Percentiles rank a stretch among this genome's conserved stretches.
These are phyloP conservation scores for Hypoxylon trugodes DNA, from an alignment of 495 filamentous ascomycete species.

Conservation along the genomic window DNA sequence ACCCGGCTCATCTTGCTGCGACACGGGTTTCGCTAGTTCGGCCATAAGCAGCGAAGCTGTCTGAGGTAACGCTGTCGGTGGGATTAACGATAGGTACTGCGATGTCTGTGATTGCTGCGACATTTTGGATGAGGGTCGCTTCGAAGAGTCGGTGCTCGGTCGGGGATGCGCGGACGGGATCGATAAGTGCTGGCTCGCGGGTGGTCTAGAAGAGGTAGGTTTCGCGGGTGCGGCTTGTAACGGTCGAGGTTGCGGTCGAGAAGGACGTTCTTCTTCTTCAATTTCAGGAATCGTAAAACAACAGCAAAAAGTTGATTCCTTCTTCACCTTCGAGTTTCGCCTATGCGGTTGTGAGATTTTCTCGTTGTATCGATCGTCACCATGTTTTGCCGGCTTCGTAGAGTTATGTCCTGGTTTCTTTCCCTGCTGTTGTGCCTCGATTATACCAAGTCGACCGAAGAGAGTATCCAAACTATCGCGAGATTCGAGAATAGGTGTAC, in stretches of 20 bases:
- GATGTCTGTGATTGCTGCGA: constrained; percentile 54
- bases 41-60: constrained; percentile 70
- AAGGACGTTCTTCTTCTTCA: constrained; percentile 47
- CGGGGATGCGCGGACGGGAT: constrained; percentile 42
- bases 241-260: constrained; percentile 51
- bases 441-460: constrained; percentile 77
- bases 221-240: constrained; percentile 48
- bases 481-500: constrained; percentile 56
- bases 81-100: constrained; percentile 74
- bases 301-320: constrained; percentile 51
- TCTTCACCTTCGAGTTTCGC: constrained; percentile 46
- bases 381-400: constrained; percentile 7
- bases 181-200: constrained; percentile 39
- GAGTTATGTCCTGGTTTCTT: constrained; percentile 37
- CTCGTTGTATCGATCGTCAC: constrained; percentile 20
- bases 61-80: constrained; percentile 65
- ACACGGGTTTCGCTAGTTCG: constrained; percentile 86
- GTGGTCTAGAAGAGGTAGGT: constrained; percentile 39
- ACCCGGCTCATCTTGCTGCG: constrained; percentile 78
- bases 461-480: constrained; percentile 84
- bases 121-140: constrained; percentile 43
- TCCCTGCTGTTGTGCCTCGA: constrained; percentile 56
- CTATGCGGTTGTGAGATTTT: constrained; percentile 36
- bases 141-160: constrained; percentile 48
- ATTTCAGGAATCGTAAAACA: constrained; percentile 55